Percentiles rank a stretch among this genome's conserved stretches.
phyloP scores from a whole-genome alignment of 2,329 filamentous ascomycete genomes.

The Myriosclerotinia scirpicola region DNA sequence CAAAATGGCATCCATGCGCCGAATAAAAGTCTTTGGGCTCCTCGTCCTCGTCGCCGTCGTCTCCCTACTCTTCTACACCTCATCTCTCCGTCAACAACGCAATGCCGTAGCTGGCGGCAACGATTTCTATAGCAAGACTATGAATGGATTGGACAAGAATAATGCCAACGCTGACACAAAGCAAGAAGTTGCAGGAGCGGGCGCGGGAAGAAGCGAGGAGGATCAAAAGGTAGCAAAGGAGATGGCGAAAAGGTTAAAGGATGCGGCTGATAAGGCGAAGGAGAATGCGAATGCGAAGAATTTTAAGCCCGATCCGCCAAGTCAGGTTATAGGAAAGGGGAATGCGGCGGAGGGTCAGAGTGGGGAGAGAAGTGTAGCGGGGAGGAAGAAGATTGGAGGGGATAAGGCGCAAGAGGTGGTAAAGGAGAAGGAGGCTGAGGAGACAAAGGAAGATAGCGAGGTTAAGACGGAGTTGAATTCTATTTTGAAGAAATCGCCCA shows the following conservation, averaged over 20 bases:
- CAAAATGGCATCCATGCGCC: constrained; percentile 67
- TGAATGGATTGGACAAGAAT: constrained; percentile 48
- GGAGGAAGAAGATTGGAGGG: constrained; percentile 47
- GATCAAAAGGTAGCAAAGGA: constrained; percentile 56
- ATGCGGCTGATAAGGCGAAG: constrained; percentile 68
- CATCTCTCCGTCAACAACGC: constrained; percentile 52
- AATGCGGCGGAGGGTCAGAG: constrained; percentile 39
- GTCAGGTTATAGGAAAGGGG: constrained; percentile 51
- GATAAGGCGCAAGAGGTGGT: constrained; percentile 40
- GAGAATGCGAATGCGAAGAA: constrained; percentile 67
- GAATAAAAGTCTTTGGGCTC: constrained; percentile 66
- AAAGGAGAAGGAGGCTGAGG: constrained; percentile 39
- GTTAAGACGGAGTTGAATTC: constrained; percentile 70
- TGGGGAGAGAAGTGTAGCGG: constrained; percentile 48
- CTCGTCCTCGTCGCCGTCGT: constrained; percentile 64
- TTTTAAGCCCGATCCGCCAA: constrained; percentile 58
- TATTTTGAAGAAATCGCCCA: constrained; percentile 81
- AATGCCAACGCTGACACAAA: background rate
- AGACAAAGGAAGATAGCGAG: constrained; percentile 60
- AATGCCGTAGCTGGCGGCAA: constrained; percentile 49
- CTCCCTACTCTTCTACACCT: constrained; percentile 71
- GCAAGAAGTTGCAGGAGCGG: constrained; percentile 8
- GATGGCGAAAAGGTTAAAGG: constrained; percentile 63
- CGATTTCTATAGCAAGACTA: constrained; percentile 62
- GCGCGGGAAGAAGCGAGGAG: constrained; percentile 43